Percentiles rank a stretch among this genome's conserved stretches.
These are phyloP conservation scores for Fusarium musae DNA, from an alignment of 2,329 filamentous ascomycete species.

Conservation along the genomic window DNA sequence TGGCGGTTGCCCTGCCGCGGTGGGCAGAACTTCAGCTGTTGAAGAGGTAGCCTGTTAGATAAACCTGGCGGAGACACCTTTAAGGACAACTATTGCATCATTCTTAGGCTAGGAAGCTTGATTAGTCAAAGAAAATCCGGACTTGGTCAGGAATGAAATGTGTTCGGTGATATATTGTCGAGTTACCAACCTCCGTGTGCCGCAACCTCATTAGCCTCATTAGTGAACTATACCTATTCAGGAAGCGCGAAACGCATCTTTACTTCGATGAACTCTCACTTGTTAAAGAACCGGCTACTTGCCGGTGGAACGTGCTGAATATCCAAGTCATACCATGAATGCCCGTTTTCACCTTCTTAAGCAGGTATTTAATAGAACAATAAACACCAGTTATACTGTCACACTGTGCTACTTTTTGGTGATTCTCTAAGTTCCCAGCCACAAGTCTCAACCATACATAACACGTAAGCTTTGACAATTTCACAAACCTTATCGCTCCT, in stretches of 20 bases:
- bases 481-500: not conserved
- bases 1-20: not conserved
- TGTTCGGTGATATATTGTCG: not conserved
- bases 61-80: accelerated
- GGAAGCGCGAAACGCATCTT: not conserved
- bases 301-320: not conserved
- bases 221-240: not conserved
- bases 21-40: not conserved
- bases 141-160: not conserved
- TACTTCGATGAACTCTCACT: not conserved
- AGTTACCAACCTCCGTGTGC: not conserved
- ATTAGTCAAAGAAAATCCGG: not conserved
- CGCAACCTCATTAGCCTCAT: not conserved
- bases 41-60: not conserved
- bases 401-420: not conserved
- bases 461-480: not conserved
- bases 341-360: not conserved
- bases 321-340: not conserved
- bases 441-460: not conserved
- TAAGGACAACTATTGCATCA: accelerated
- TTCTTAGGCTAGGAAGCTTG: accelerated
- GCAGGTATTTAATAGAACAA: not conserved
- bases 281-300: not conserved
- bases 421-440: not conserved
- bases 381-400: not conserved